phyloP scores from a whole-genome alignment of 441 rosid genomes.

The Pelargonium citronellum region DNA sequence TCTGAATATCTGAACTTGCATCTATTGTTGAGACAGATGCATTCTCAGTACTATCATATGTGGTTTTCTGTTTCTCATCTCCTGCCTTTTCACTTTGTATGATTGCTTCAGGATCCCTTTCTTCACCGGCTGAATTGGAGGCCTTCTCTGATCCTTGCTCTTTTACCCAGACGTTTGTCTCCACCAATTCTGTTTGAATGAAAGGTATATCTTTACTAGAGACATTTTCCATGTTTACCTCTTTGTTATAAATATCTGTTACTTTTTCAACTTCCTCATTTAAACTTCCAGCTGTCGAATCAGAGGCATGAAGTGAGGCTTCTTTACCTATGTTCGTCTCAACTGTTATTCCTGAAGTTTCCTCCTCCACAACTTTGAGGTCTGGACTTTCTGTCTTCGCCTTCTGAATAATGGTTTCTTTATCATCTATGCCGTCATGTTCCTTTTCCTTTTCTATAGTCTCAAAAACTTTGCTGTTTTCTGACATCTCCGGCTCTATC shows the following conservation, averaged over 20 bases:
- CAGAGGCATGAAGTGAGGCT: conserved; percentile 20
- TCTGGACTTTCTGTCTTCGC: conserved; percentile 17
- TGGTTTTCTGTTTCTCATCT: conserved; percentile 16
- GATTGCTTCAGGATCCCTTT: conserved; percentile 17
- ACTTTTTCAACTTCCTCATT: conserved; percentile 22
- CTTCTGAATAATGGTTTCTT: conserved; percentile 10
- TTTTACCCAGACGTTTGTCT: conserved; percentile 17
- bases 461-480: conserved; percentile 23
- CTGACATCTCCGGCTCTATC: conserved; percentile 22
- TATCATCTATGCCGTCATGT: conserved; percentile 15
- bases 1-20: conserved; percentile 25
- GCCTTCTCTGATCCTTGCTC: conserved; percentile 19
- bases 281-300: conserved; percentile 15
- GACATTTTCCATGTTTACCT: conserved; percentile 11
- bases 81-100: conserved; percentile 19
- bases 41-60: conserved; percentile 10
- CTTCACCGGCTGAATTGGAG: conserved; percentile 16
- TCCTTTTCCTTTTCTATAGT: conserved; percentile 16
- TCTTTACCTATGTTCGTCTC: conserved; percentile 28
- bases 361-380: conserved; percentile 13
- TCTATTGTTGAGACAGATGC: conserved; percentile 11
- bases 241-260: conserved; percentile 10
- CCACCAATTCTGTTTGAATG: conserved; percentile 13
- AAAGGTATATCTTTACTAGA: not conserved
- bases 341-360: conserved; percentile 14